Base-by-base conservation (phyloP, 2,329 filamentous ascomycete species). In the Cladosporium phlei region DNA sequence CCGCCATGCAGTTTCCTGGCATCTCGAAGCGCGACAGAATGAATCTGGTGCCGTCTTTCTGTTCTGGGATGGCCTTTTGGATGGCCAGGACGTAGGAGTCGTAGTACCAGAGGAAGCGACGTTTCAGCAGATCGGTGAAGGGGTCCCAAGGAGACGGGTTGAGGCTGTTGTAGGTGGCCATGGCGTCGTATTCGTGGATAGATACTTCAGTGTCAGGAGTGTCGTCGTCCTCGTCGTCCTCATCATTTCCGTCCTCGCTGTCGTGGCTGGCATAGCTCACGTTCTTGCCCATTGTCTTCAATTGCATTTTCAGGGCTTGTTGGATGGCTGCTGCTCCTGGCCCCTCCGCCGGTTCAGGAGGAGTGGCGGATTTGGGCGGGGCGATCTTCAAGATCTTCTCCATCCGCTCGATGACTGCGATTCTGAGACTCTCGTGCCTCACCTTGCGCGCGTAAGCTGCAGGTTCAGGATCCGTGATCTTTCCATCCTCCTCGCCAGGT, bases 61-160 rank as follows among this genome's bases (percentile, higher is more conserved):
- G 78, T 55, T 86, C 80, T 20, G 71, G 65, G 22, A 69, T 65
- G 21, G 83, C 85, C 50, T 81, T 76, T 28, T 81, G 74, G 42
- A 95, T 82, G 1, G 84, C 77, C 3, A 77, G 71, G 17, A 93
- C 71, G 61, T 97, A 97, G 3, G 86, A 86, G 55, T 94, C 86
- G 65, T 87, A 95, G 68, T 97, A 97, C 93, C 93, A 97, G 11
- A 97, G 72, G 62, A 97, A 96, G 1, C 90, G 82, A 28, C 86
- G 82, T 68, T 97, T 97, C 74, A 85, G 87, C 4, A 95, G 73
- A 60, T 97, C 91, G 55, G 82, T 84, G 70, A 97, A 97, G 0
- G 89, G 88, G 55, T 95, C 86, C 65, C 88, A 95, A 0, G 79
- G 75, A 1, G 79, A 63, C 2, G 48, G 21, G 12, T 61, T 59